Base-by-base conservation (phyloP, 2,329 filamentous ascomycete species). In the Trichoderma atrobrunneum region DNA sequence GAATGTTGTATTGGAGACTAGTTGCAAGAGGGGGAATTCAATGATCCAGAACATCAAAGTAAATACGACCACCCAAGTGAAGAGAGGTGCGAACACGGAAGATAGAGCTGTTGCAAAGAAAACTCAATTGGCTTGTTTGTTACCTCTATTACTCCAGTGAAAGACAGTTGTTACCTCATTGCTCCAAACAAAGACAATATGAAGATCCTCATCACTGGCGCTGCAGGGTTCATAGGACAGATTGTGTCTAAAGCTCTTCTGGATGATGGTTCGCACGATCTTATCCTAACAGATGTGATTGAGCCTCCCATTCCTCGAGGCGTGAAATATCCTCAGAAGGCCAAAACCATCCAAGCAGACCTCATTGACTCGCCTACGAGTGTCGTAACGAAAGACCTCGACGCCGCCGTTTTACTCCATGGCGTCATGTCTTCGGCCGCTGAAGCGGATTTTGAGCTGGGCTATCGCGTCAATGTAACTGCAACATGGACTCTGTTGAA, bases 181-280 rank as follows among this genome's bases (percentile, higher is more conserved):
- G 0, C 43, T 21, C 2, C n/a, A n/a, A n/a, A 0, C n/a, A 48
- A 48, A 48, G n/a, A 21, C 43, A 48, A 48, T 21, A 77, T 75
- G 72, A 76, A 74, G n/a, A 84, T 91, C 54, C 85, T 91, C 77
- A 89, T 91, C 76, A 91, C 89, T 11, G 89, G 90, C 6, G 89
- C 85, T 8, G 87, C 87, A 59, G 90, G 90, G 72, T 91, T 91
- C 78, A 87, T 92, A 72, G 89, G 89, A 77, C 89, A 91, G 78
- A 84, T 87, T 59, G 84, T 91, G 28, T 85, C 88, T 3, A 83
- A 84, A 65, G 85, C 87, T 43, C 84, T 91, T 3, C 81, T 91
- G 36, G 81, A 85, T 21, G 78, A 79, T 7, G n/a, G 28, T 0
- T 36, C 59, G 18, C 18, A 34, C 83, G 84, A 2, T 14, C 30